phyloP scores from a whole-genome alignment of 2,329 filamentous ascomycete genomes.

The Dothistroma septosporum region DNA sequence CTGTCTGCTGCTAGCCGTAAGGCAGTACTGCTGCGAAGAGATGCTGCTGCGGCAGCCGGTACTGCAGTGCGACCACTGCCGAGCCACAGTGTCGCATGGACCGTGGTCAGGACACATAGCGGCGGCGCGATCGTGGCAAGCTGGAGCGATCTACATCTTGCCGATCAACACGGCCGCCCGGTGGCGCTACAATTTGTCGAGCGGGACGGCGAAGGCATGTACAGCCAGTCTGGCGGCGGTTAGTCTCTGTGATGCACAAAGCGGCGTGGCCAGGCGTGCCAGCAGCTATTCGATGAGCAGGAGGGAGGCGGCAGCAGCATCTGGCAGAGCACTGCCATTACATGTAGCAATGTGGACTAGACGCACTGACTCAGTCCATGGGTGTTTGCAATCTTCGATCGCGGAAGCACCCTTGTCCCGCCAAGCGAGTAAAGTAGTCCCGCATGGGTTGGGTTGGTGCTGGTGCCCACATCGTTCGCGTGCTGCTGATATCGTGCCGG shows the following conservation, averaged over 20 bases:
- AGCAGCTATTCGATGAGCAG: too few relatives aligned
- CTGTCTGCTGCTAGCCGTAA: too few relatives aligned
- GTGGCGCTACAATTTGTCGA: not conserved
- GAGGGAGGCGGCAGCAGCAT: too few relatives aligned
- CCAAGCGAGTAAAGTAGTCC: not conserved
- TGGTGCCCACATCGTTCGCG: too few relatives aligned
- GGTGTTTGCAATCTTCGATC: not conserved
- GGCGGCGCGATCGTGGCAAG: not conserved
- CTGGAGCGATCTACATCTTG: not conserved
- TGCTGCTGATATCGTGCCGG: too few relatives aligned
- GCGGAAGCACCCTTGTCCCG: not conserved
- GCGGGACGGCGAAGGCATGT: too few relatives aligned
- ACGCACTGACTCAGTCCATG: not conserved
- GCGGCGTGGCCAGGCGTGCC: too few relatives aligned
- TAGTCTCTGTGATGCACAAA: too few relatives aligned
- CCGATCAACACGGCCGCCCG: not conserved
- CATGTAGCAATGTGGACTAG: too few relatives aligned
- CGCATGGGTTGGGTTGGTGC: not conserved
- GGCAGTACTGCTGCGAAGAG: not conserved
- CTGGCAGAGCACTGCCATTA: too few relatives aligned
- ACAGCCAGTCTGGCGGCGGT: too few relatives aligned
- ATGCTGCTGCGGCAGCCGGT: not conserved
- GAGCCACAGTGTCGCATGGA: not conserved
- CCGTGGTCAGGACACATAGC: not conserved
- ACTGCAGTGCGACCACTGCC: constrained; percentile 1